Evolutionary conservation across 73 alveolate genomes (phyloP), one percentile per base, ranked within the genome.

Genomic region (Paramecium sexaurelia): DNA sequence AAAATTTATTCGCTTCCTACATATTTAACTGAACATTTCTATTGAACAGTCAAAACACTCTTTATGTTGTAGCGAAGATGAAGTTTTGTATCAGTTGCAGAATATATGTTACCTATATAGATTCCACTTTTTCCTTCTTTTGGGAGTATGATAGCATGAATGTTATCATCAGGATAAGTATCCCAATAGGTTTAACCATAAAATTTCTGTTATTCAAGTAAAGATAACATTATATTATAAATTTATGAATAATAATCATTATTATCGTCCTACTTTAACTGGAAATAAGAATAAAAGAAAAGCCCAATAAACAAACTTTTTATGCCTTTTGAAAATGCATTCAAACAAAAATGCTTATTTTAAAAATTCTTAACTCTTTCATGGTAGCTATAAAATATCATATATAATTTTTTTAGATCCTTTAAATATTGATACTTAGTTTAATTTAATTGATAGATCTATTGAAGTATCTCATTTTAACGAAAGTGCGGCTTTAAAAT

Each of bases 121-220:
- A 78, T 32, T 39, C 90, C 90, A 7, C 33, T 24, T 26, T 19
- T 36, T 33, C 89, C 89, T 68, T 37, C 56, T 71, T 71, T 20
- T 5, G 57, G 61, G 1, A 71, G 17, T 35, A 71, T 32, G 56
- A 71, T 71, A 11, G 36, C 45, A 56, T 56, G 75, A 19, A 56
- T 56, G 37, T 56, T 61, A 29, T 61, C 83, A 61, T 61, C 43
- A 10, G 83, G 83, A 24, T 11, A 61, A 10, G 83, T 71, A 71
- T 71, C 86, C 86, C 57, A 71, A 71, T 71, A 71, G 1, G 86
- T 19, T 33, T 57, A 29, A 71, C 56, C 57, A 71, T 71, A 71
- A 33, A 36, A 71, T 71, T 71, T 71, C 86, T 32, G 61, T 32
- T 71, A 32, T 26, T 61, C 43, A 29, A 61, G 43, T 19, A 61